A percentile compares a stretch with the other conserved stretches of the same genome.
Conservation (phyloP, 768 basidiomycete species). For the Termitomyces titanicus region DNA sequence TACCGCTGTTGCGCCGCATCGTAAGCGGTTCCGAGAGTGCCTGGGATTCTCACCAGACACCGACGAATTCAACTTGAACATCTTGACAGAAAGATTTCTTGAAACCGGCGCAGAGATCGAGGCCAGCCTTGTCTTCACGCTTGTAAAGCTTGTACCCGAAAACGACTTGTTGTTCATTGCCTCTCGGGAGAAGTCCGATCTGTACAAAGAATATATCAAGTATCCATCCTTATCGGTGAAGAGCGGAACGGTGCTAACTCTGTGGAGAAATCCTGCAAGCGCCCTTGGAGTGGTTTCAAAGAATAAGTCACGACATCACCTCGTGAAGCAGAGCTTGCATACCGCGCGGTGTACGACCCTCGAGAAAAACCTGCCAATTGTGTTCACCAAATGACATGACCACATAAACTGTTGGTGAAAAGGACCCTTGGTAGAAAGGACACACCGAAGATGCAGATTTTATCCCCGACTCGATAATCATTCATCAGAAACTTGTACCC, state of each 20-base stretch:
- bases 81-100: constrained; percentile 66
- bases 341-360: constrained; percentile 42
- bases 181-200: constrained; percentile 68
- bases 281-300: constrained; percentile 40
- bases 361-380: constrained; percentile 65
- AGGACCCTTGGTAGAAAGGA: constrained; percentile 8
- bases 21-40: too few species aligned
- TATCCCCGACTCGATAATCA: constrained; percentile 70
- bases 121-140: constrained; percentile 40
- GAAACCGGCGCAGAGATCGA: constrained; percentile 56
- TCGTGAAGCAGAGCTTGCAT: neutral
- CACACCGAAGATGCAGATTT: constrained; percentile 69
- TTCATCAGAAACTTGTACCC: constrained; percentile 81
- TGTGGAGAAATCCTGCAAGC: constrained; percentile 70
- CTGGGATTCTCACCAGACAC: constrained; percentile 58
- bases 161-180: constrained; percentile 64
- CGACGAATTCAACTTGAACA: constrained; percentile 76
- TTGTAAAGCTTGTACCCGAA: constrained; percentile 77
- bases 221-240: neutral
- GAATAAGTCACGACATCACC: neutral
- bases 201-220: constrained; percentile 19
- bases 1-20: neutral
- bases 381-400: neutral
- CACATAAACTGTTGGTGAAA: neutral
- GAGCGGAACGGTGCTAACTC: constrained; percentile 33